Conservation (phyloP, 2,329 filamentous ascomycete genomes). For the Colletotrichum euphorbiae region DNA sequence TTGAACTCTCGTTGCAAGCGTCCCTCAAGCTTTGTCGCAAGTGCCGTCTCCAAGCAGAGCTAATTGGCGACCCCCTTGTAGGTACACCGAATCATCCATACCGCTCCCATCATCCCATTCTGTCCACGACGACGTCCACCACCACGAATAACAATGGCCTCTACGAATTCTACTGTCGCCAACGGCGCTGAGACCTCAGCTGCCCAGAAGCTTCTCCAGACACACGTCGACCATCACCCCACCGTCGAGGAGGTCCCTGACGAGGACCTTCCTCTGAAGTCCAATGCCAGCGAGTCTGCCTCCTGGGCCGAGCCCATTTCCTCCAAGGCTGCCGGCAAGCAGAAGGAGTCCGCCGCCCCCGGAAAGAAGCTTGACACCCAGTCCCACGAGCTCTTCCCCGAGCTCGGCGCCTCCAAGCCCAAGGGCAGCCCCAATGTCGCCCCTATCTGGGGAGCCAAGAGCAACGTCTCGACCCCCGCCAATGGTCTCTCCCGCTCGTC, state of each 20-base stretch:
- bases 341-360: constrained; percentile 65
- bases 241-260: constrained; percentile 86
- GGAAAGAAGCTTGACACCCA: constrained; percentile 76
- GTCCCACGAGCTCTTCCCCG: constrained; percentile 94
- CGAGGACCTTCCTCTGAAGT: constrained; percentile 76
- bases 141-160: constrained; percentile 55
- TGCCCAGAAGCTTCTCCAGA: constrained; percentile 72
- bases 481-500: constrained; percentile 70
- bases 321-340: constrained; percentile 76
- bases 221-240: constrained; percentile 70
- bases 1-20: not conserved
- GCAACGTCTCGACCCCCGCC: constrained; percentile 67
- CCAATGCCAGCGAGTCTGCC: constrained; percentile 56
- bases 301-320: constrained; percentile 63
- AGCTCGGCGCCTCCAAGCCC: constrained; percentile 77
- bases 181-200: constrained; percentile 60
- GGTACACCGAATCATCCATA: constrained; percentile 34
- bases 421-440: constrained; percentile 75
- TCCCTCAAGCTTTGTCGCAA: not conserved
- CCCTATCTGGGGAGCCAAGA: constrained; percentile 81
- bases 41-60: not conserved
- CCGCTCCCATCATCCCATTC: constrained; percentile 18
- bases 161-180: constrained; percentile 51
- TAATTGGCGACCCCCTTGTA: constrained; percentile 23
- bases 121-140: constrained; percentile 10